These are phyloP conservation scores for Rhynchosporium secalis DNA, from an alignment of 2,329 filamentous ascomycete genomes.

Conservation along the genomic window DNA sequence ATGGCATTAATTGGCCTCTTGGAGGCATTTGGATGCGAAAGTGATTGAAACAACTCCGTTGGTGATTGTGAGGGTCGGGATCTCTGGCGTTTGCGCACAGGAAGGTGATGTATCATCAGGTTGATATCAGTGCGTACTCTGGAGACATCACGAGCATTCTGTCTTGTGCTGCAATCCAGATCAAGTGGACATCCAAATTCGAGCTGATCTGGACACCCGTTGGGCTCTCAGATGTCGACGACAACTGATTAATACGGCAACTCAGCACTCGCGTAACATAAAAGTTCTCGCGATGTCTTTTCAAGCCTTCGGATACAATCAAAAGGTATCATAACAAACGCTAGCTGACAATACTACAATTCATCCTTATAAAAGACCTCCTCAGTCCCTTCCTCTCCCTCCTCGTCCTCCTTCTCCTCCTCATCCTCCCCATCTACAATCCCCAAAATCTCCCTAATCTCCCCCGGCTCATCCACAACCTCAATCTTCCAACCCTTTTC, in stretches of 20 bases:
- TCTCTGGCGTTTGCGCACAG: too few relatives aligned
- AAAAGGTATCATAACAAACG: constrained; percentile 6
- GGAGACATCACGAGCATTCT: too few relatives aligned
- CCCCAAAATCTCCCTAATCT: constrained; percentile 65
- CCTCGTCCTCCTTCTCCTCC: constrained; percentile 40
- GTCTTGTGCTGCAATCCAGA: too few relatives aligned
- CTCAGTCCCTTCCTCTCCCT: constrained; percentile 45
- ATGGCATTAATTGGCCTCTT: not conserved
- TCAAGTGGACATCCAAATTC: too few relatives aligned
- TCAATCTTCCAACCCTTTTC: constrained; percentile 79
- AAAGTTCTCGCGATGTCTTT: not conserved
- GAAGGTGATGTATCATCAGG: too few relatives aligned
- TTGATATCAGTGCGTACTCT: too few relatives aligned
- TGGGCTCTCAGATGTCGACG: too few relatives aligned
- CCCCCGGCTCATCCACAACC: constrained; percentile 66
- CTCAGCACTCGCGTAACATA: too few relatives aligned
- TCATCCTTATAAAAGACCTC: constrained; percentile 54
- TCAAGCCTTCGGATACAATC: not conserved
- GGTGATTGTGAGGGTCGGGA: too few relatives aligned
- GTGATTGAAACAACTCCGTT: not conserved
- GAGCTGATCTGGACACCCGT: too few relatives aligned
- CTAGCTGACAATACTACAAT: constrained; percentile 40
- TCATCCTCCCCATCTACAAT: constrained; percentile 62
- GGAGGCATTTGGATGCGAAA: not conserved
- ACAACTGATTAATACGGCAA: not conserved